Conservation (phyloP, 352 stramenopile genomes). For the Globisporangium canariense region DNA sequence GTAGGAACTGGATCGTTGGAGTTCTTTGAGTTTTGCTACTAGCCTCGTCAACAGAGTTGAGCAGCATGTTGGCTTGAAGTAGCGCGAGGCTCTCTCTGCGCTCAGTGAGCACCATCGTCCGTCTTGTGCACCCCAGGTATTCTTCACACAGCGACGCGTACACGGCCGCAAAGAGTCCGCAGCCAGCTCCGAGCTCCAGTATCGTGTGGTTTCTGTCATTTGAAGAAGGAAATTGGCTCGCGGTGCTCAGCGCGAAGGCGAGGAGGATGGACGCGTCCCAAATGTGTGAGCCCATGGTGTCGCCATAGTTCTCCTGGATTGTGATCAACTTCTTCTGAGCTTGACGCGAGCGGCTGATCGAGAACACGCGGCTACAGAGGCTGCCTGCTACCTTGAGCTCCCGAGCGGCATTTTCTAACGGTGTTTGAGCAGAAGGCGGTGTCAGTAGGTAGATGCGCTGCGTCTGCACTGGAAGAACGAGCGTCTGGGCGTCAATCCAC, state of each 20-base stretch:
- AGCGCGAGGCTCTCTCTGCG: slow-evolving; percentile 24
- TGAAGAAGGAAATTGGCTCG: not conserved
- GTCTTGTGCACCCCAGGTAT: too few relatives aligned
- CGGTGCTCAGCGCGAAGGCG: slow-evolving; percentile 27
- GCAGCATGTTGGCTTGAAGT: slow-evolving; percentile 30
- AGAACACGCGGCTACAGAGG: slow-evolving; percentile 5
- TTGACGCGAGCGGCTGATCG: not conserved
- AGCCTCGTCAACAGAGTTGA: slow-evolving; percentile 14
- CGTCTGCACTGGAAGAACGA: slow-evolving; percentile 42
- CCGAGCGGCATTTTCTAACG: not conserved
- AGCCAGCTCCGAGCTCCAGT: slow-evolving; percentile 48
- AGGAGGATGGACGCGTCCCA: slow-evolving; percentile 69
- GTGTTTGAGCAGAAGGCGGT: not conserved
- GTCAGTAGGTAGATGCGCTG: slow-evolving; percentile 18
- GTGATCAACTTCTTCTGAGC: slow-evolving; percentile 1
- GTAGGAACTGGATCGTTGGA: slow-evolving; percentile 4
- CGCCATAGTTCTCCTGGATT: slow-evolving; percentile 62
- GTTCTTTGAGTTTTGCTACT: not conserved
- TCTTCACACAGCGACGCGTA: slow-evolving; percentile 8
- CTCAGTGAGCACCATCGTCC: slow-evolving; percentile 35
- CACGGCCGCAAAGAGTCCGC: slow-evolving; percentile 42
- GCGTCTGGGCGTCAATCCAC: slow-evolving; percentile 21
- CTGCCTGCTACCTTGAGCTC: not conserved
- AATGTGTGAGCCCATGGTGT: slow-evolving; percentile 61
- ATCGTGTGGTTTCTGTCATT: slow-evolving; percentile 6